phyloP scores from a whole-genome alignment of 352 stramenopile species.

The Pythium coloratum region DNA sequence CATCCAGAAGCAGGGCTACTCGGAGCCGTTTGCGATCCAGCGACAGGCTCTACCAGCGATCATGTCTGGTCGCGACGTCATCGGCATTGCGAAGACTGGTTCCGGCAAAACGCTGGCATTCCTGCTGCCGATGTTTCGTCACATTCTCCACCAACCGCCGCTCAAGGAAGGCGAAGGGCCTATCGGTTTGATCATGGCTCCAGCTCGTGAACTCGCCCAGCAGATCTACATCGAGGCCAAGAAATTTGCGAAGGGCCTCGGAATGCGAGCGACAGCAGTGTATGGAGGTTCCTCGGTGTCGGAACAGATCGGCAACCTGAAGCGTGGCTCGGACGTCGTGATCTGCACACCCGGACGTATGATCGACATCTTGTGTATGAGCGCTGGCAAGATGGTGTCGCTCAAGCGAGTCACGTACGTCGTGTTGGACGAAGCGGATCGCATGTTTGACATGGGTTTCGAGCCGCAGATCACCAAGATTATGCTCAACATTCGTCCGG shows the following conservation, averaged over 20 bases:
- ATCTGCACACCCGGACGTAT: constrained; percentile 98
- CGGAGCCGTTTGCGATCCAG: constrained; percentile 97
- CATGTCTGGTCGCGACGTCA: constrained; percentile 98
- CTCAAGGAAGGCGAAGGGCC: constrained; percentile 95
- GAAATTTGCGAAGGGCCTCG: constrained; percentile 93
- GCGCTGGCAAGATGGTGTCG: constrained; percentile 95
- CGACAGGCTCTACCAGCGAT: constrained; percentile 96
- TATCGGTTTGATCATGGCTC: constrained; percentile 98
- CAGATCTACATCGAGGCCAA: constrained; percentile 98
- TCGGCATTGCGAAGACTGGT: constrained; percentile 99
- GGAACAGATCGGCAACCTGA: constrained; percentile 99
- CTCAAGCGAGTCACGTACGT: constrained; percentile 28
- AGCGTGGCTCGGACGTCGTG: constrained; percentile 97
- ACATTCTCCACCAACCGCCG: constrained; percentile 93
- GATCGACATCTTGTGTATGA: constrained; percentile 99
- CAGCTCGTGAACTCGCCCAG: constrained; percentile 96
- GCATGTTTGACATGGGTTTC: constrained; percentile 91
- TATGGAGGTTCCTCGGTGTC: constrained; percentile 95
- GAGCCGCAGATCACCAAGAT: constrained; percentile 88
- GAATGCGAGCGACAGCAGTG: constrained; percentile 93
- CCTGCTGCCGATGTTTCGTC: constrained; percentile 92
- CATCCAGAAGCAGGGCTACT: constrained; percentile 93
- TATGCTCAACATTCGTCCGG: constrained; percentile 90
- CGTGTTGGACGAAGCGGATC: constrained; percentile 87
- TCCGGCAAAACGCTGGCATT: constrained; percentile 92